Base-by-base conservation (phyloP, 2,329 filamentous ascomycete species). In the Arthrinium puccinioides region DNA sequence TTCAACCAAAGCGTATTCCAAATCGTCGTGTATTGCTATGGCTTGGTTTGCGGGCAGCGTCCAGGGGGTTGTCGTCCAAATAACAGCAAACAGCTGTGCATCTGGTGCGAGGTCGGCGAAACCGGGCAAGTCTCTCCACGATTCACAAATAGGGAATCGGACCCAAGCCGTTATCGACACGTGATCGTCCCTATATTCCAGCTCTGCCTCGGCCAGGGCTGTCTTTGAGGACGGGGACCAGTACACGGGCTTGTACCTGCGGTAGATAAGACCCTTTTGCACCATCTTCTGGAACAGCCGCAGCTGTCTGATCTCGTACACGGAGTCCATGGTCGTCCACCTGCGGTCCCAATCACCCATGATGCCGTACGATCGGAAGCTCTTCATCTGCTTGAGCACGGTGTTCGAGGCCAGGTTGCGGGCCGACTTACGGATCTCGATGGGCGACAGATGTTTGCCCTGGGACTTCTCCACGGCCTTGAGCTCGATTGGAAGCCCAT, bases 41-140 rank as follows among this genome's bases (percentile, higher is more conserved):
- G 87, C 89, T 54, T 79, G 79, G 57, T 98, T 98, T 2, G 90
- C 89, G 1, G 92, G 90, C 5, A 98, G 67, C 0, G 92, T 98
- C 92, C 92, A 98, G 0, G 92, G 92, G 1, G 92, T 98, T 0
- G 92, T 98, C 2, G 92, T 98, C 92, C 92, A 98, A 36, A 97
- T 86, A n/a, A 92, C 73, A n/a, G 84, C 87, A 56, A 74, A 83
- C 9, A 96, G 54, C 18, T 56, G 26, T 6, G 35, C 21, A 3
- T 19, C 21, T 18, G 19, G 21, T 7, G 24, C 27, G 11, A 30
- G 35, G 4, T 16, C 9, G 14, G 33, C 48, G 34, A 74, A 50
- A 9, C 55, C 57, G 1, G 60, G 52, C 3, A 62, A 46, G 4
- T 51, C 43, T 23, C 54, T 52, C 35, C 66, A 53, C 16, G 64